A percentile compares a stretch with the other conserved stretches of the same genome.
Evolutionary conservation across 192 early-diverging fungal species (phyloP).

Genomic region (Dimargaris verticillata): DNA sequence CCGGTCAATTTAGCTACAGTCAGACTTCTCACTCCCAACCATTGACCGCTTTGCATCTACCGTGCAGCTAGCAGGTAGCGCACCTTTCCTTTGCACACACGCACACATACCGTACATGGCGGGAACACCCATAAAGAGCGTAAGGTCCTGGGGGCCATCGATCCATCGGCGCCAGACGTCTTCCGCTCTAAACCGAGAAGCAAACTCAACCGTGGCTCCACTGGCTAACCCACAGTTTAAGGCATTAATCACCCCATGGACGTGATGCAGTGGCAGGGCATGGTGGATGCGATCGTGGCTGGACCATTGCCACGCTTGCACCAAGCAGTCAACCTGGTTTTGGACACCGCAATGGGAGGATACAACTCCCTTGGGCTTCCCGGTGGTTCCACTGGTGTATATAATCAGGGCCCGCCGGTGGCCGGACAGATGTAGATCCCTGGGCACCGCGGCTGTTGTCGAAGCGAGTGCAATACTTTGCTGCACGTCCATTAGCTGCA

Average conservation of each 20-base stretch:
- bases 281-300: conserved; percentile 52
- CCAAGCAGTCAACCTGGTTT: conserved; percentile 46
- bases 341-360: conserved; percentile 45
- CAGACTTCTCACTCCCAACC: too few relatives aligned
- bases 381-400: conserved; percentile 59
- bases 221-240: conserved; percentile 45
- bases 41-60: too few relatives aligned
- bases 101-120: conserved; percentile 49
- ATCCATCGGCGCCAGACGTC: conserved; percentile 49
- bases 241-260: conserved; percentile 51
- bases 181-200: conserved; percentile 44
- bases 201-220: conserved; percentile 65
- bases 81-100: too few relatives aligned
- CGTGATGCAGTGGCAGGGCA: conserved; percentile 69
- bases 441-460: too few relatives aligned
- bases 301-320: conserved; percentile 55
- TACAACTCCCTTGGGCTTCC: conserved; percentile 73
- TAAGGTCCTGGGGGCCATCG: conserved; percentile 31
- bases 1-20: too few relatives aligned
- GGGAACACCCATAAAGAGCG: conserved; percentile 79
- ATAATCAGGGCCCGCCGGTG: conserved; percentile 44
- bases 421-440: neutral
- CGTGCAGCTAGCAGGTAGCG: too few relatives aligned
- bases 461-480: too few relatives aligned
- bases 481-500: neutral